A percentile compares a stretch with the other conserved stretches of the same genome.
Evolutionary conservation across 2,329 filamentous ascomycete species (phyloP).

Genomic region (Talaromyces sp.): DNA sequence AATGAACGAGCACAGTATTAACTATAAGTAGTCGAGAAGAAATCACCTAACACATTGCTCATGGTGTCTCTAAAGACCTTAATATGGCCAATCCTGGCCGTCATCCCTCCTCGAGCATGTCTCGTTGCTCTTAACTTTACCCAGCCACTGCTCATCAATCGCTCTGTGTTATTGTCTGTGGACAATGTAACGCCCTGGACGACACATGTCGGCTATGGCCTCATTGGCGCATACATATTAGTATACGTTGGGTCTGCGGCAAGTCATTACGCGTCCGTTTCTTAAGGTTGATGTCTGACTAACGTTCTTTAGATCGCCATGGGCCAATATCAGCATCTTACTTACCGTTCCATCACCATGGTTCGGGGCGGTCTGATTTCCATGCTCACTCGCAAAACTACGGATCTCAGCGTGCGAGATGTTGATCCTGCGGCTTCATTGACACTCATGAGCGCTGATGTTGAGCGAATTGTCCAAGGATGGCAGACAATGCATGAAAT

Average conservation of each 20-base stretch:
- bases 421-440: conserved; percentile 36
- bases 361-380: conserved; percentile 42
- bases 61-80: conserved; percentile 27
- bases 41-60: conserved; percentile 27
- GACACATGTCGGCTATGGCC: conserved; percentile 37
- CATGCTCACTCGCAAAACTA: conserved; percentile 47
- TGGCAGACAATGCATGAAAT: conserved; percentile 42
- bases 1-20: conserved; percentile 11
- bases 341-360: conserved; percentile 42
- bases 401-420: conserved; percentile 28
- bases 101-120: conserved; percentile 29
- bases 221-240: conserved; percentile 41
- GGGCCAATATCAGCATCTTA: conserved; percentile 39
- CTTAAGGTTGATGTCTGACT: not conserved
- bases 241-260: conserved; percentile 42
- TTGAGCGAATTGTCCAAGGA: conserved; percentile 41
- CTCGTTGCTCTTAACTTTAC: conserved; percentile 34
- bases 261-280: conserved; percentile 13
- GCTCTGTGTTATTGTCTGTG: conserved; percentile 31
- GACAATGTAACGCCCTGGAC: conserved; percentile 25
- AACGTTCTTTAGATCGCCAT: conserved; percentile 29
- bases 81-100: conserved; percentile 31
- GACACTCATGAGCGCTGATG: conserved; percentile 45
- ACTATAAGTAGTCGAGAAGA: conserved; percentile 22
- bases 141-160: conserved; percentile 36